These are phyloP conservation scores for Metarhizium sp. DNA, from an alignment of 2,329 filamentous ascomycete genomes.

Conservation along the genomic window DNA sequence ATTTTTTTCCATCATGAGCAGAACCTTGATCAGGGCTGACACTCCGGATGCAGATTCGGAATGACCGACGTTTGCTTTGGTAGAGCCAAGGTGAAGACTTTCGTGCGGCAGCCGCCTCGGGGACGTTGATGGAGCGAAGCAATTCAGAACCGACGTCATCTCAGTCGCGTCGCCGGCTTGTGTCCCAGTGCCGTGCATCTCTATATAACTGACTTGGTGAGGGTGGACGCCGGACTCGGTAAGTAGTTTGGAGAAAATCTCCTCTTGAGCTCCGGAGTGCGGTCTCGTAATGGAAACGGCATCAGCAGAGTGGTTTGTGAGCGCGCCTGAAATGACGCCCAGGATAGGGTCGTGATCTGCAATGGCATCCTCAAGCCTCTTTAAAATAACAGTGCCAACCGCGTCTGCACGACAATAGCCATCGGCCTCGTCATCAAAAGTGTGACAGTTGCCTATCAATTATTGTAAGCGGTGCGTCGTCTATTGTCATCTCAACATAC, in stretches of 20 bases:
- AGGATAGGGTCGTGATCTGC: conserved; percentile 57
- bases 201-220: conserved; percentile 68
- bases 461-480: conserved; percentile 34
- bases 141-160: conserved; percentile 64
- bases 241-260: conserved; percentile 51
- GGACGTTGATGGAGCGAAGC: conserved; percentile 24
- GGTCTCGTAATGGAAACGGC: conserved; percentile 65
- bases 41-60: conserved; percentile 44
- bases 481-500: conserved; percentile 17
- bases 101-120: not conserved
- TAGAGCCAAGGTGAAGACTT: conserved; percentile 18
- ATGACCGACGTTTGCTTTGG: conserved; percentile 57
- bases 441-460: not conserved
- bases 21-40: conserved; percentile 46
- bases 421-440: conserved; percentile 48
- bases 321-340: conserved; percentile 51
- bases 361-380: conserved; percentile 34
- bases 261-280: conserved; percentile 52
- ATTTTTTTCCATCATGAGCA: conserved; percentile 50
- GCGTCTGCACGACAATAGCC: conserved; percentile 47
- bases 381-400: conserved; percentile 37
- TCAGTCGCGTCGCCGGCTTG: conserved; percentile 76
- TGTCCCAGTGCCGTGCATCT: conserved; percentile 84
- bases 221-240: conserved; percentile 65
- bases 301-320: conserved; percentile 64